Base-by-base conservation (phyloP, 2,329 filamentous ascomycete genomes). In the Ceratocystis eucalypticola region DNA sequence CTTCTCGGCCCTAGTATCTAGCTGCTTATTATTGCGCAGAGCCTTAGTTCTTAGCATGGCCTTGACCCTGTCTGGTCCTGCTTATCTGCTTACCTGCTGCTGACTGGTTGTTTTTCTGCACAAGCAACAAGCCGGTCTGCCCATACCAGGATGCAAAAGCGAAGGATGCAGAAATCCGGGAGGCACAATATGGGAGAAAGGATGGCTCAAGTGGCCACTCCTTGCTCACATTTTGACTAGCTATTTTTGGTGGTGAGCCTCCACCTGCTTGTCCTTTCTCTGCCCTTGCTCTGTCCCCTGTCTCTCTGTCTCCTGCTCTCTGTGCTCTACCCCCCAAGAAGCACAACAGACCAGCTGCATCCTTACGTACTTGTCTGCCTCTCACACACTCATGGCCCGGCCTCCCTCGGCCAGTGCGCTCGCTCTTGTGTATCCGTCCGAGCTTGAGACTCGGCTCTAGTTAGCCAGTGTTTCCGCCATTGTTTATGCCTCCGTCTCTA, bases 401-500 rank as follows among this genome's bases (percentile, higher is more conserved):
- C 10, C 37, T 41, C 10, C 37, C 37, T 41, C 37, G 37, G 37
- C 10, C 37, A 41, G 37, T 0, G 53, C 22, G 53, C 53, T 50
- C 53, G 46, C 17, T 50, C n/a, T 22, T 59, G 28, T 59, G 53
- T 59, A 30, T 59, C 53, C 53, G 53, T 59, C 53, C 33, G 28
- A 59, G 53, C 53, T 59, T 25, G 22, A 1, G 53, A 59, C 25
- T 59, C 53, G 53, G 53, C 53, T 33, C 28, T 17, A 17, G 22
- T 22, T 59, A 7, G 53, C 48, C 15, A 25, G 45, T 20, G 45
- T 48, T 17, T 25, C 20, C 20, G 0, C 8, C 48, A 12, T 15
- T 28, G 3, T 17, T 25, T 53, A 25, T 53, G 20, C 46, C n/a
- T 12, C 37, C 37, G 37, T 41, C 37, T 41, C 37, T 41, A 41